Evolutionary conservation across 768 basidiomycete species (phyloP).

Genomic region (Gloeostereum incarnatum): DNA sequence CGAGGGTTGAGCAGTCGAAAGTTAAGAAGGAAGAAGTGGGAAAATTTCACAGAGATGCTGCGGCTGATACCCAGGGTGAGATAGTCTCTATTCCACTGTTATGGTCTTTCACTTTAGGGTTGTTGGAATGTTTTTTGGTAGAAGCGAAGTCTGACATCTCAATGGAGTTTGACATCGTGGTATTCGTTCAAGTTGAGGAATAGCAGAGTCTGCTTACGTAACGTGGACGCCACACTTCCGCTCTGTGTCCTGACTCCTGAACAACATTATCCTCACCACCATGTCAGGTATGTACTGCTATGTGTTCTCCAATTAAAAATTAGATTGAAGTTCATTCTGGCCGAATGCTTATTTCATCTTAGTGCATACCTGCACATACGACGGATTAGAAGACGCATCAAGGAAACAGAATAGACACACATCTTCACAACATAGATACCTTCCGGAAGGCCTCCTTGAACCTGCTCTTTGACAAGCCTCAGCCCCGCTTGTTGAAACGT

Average conservation of each 20-base stretch:
- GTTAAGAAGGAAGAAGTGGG: background rate
- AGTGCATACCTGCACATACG: conserved; percentile 12
- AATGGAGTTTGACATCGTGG: conserved; percentile 20
- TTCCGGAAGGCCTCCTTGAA: conserved; percentile 77
- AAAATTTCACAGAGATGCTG: conserved; percentile 19
- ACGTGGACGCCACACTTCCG: too few relatives aligned
- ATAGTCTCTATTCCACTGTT: conserved; percentile 12
- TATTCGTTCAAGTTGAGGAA: too few relatives aligned
- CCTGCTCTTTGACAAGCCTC: conserved; percentile 57
- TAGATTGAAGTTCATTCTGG: too few relatives aligned
- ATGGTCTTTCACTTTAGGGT: conserved; percentile 5
- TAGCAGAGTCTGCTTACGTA: too few relatives aligned
- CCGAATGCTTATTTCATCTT: conserved; percentile 9
- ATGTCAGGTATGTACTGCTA: too few relatives aligned
- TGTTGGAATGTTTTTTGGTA: conserved; percentile 7
- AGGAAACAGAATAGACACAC: conserved; percentile 24
- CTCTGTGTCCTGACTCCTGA: too few relatives aligned
- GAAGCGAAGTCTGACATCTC: conserved; percentile 28
- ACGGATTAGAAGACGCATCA: background rate
- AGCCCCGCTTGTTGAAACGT: conserved; percentile 72
- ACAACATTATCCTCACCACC: too few relatives aligned
- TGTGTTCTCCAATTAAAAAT: too few relatives aligned
- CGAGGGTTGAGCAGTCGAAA: background rate
- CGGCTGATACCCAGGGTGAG: conserved; percentile 28
- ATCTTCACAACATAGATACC: conserved; percentile 84